These are phyloP conservation scores for Glebionis coronaria DNA, from an alignment of 129 eudicot species.

Conservation along the genomic window DNA sequence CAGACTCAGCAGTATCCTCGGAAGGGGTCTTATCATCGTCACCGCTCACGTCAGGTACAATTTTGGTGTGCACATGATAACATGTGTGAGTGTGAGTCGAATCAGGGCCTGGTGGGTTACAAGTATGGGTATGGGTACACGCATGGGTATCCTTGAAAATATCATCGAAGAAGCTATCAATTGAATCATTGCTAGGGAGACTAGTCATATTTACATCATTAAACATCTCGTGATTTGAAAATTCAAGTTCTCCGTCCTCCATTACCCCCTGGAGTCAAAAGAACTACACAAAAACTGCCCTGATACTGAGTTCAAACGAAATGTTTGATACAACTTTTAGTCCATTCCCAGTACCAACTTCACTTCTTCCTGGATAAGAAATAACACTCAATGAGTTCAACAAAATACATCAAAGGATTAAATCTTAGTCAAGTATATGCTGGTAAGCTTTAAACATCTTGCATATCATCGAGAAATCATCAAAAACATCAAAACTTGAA, in stretches of 20 bases:
- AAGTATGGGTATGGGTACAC: constrained; percentile 92
- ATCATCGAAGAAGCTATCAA: constrained; percentile 67
- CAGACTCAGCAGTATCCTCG: constrained; percentile 78
- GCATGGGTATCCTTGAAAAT: constrained; percentile 73
- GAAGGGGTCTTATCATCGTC: constrained; percentile 42
- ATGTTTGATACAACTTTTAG: background rate
- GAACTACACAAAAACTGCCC: background rate
- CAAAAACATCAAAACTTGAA: too few relatives aligned
- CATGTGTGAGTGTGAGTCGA: constrained; percentile 87
- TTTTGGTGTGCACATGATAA: constrained; percentile 83
- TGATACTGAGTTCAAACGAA: background rate
- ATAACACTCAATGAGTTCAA: background rate
- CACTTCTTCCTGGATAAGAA: constrained; percentile 22
- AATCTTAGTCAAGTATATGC: background rate
- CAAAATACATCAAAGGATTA: background rate
- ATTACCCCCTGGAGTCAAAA: constrained; percentile 21
- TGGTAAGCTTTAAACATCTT: background rate
- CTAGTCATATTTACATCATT: constrained; percentile 44
- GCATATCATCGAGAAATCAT: background rate
- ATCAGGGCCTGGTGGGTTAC: constrained; percentile 96
- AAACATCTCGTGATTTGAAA: constrained; percentile 67
- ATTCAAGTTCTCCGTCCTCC: constrained; percentile 93
- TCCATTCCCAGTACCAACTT: constrained; percentile 1
- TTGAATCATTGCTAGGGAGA: constrained; percentile 60
- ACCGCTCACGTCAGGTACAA: constrained; percentile 60